phyloP scores from a whole-genome alignment of 305 asterid species.

The Fraxinus velutina region DNA sequence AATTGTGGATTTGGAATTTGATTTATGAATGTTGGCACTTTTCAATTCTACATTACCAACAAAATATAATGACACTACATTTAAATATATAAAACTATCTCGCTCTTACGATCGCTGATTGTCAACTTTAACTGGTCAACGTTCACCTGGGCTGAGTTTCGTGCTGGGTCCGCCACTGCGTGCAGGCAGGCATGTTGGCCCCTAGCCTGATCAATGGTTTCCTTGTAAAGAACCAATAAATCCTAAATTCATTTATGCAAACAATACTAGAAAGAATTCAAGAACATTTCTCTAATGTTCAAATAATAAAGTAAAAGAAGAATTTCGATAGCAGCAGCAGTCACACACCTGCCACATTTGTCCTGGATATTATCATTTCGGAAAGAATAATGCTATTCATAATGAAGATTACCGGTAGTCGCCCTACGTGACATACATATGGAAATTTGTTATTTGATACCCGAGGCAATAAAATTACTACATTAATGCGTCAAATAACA shows the following conservation, averaged over 20 bases:
- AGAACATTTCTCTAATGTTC: background rate
- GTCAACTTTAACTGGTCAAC: no score
- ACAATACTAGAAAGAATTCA: background rate
- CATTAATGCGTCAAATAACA: no score
- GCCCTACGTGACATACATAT: no score
- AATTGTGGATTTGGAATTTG: no score
- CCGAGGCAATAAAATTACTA: background rate
- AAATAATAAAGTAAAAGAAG: background rate
- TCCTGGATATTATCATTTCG: slow-evolving; percentile 53
- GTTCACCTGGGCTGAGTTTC: no score
- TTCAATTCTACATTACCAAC: no score
- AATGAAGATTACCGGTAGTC: background rate
- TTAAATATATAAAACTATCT: no score
- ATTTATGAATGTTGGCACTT: no score
- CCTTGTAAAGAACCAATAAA: slow-evolving; percentile 36
- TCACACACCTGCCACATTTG: slow-evolving; percentile 27
- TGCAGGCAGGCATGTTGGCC: slow-evolving; percentile 63
- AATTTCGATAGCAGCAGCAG: background rate
- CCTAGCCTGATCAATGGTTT: slow-evolving; percentile 79
- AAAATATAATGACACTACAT: no score
- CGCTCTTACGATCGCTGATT: no score
- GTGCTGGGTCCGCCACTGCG: no score
- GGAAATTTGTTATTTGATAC: background rate
- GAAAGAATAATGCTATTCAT: no score
- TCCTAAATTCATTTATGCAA: background rate